Percentiles rank a stretch among this genome's conserved stretches.
phyloP scores from a whole-genome alignment of 1,139 yeast genomes.

The Saccharomyces hybrid region DNA sequence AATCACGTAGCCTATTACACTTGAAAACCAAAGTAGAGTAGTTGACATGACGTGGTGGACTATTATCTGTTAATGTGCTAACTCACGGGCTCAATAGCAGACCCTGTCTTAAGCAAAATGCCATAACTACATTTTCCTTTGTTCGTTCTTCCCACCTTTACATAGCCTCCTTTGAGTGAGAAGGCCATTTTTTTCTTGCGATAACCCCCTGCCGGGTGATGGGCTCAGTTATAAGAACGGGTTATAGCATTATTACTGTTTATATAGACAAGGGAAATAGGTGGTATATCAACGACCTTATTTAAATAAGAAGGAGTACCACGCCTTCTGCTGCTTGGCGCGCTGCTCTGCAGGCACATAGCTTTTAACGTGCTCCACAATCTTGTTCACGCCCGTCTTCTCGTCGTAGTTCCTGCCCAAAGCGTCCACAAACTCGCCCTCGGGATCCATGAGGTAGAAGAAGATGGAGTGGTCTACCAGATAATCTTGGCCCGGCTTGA shows the following conservation, averaged over 20 bases:
- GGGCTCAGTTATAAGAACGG: background rate
- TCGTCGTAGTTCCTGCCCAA: slow-evolving; percentile 88
- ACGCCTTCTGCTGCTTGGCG: slow-evolving; percentile 49
- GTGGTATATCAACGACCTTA: slow-evolving; percentile 2
- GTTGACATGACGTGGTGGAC: background rate
- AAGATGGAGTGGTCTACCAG: slow-evolving; percentile 95
- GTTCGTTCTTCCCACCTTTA: background rate
- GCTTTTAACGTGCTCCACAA: slow-evolving; percentile 66
- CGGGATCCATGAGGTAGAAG: slow-evolving; percentile 97
- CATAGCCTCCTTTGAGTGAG: background rate
- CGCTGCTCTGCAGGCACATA: slow-evolving; percentile 63
- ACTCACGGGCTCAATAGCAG: background rate
- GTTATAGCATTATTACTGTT: background rate
- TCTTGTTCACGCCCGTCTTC: slow-evolving; percentile 66
- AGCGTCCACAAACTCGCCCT: slow-evolving; percentile 90
- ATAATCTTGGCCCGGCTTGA: slow-evolving; percentile 93
- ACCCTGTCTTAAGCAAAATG: background rate
- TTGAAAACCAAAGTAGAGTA: slow-evolving; percentile 7
- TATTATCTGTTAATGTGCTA: background rate
- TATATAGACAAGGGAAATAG: background rate
- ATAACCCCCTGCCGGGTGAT: background rate
- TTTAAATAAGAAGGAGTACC: slow-evolving; percentile 46
- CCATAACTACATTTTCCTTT: background rate
- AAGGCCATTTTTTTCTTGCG: background rate
- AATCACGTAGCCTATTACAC: slow-evolving; percentile 10